Evolutionary conservation across 164 flowering plant species (phyloP).

Genomic region (Tetrastigma voinierianum): DNA sequence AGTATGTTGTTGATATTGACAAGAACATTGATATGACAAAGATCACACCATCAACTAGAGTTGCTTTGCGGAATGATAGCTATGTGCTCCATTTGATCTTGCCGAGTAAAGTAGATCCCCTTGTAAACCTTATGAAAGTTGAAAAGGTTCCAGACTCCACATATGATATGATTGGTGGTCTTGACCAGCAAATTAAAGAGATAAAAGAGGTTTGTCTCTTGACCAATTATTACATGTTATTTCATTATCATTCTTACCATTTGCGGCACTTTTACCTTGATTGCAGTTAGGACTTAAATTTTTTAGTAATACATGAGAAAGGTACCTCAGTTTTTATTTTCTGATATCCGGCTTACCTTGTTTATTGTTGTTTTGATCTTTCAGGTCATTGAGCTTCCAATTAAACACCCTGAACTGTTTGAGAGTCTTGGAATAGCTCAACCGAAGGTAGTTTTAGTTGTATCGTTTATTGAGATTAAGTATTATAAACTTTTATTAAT

Average conservation of each 20-base stretch:
- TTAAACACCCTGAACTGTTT: conserved; percentile 93
- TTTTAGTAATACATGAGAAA: no score
- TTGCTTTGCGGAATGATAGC: conserved; percentile 96
- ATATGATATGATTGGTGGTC: conserved; percentile 99
- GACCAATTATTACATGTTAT: not conserved
- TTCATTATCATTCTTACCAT: no score
- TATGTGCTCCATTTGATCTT: conserved; percentile 90
- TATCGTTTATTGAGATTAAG: not conserved
- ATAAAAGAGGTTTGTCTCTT: conserved; percentile 75
- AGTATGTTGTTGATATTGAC: conserved; percentile 96
- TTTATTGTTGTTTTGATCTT: conserved; percentile 2
- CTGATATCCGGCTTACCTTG: not conserved
- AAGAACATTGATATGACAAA: conserved; percentile 94
- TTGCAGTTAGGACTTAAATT: no score
- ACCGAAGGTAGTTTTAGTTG: conserved; percentile 64
- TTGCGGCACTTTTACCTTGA: no score
- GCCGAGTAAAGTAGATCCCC: conserved; percentile 99
- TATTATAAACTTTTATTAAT: not conserved
- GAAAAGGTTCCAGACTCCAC: conserved; percentile 98
- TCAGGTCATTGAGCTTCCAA: conserved; percentile 97
- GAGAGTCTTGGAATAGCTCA: conserved; percentile 98
- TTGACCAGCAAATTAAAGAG: conserved; percentile 96
- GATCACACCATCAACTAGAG: conserved; percentile 92
- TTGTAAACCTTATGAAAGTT: conserved; percentile 98
- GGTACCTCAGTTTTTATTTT: no score